These are phyloP conservation scores for Dothiorella sarmentorum DNA, from an alignment of 2,329 filamentous ascomycete species.

Conservation along the genomic window DNA sequence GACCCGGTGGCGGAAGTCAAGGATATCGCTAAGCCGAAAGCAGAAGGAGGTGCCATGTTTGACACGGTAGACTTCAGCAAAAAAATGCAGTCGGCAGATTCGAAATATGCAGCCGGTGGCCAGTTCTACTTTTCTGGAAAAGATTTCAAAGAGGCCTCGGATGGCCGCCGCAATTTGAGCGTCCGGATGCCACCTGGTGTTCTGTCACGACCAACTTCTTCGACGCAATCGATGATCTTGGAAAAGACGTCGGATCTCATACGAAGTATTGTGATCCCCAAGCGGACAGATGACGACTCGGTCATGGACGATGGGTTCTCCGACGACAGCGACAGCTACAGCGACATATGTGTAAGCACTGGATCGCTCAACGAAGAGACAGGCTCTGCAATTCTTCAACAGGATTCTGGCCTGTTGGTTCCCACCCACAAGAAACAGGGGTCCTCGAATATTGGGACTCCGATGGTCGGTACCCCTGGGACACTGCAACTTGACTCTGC, in stretches of 20 bases:
- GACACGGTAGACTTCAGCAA: conserved; percentile 51
- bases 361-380: background rate
- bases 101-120: conserved; percentile 52
- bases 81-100: conserved; percentile 47
- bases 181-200: background rate
- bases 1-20: background rate
- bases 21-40: background rate
- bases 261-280: background rate
- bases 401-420: background rate
- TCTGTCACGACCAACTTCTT: conserved; percentile 8
- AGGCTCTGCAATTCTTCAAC: background rate
- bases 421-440: background rate
- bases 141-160: too few species aligned
- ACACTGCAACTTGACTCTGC: background rate
- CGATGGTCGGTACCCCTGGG: conserved; percentile 3
- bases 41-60: conserved; percentile 46
- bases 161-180: background rate
- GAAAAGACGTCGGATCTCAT: background rate
- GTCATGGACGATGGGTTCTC: background rate
- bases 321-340: conserved; percentile 7
- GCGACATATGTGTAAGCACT: conserved; percentile 4
- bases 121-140: conserved; percentile 35
- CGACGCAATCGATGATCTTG: background rate
- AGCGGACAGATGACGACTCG: background rate
- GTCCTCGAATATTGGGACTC: background rate